These are phyloP conservation scores for Cladosporium sp. DNA, from an alignment of 2,329 filamentous ascomycete genomes.

Conservation along the genomic window DNA sequence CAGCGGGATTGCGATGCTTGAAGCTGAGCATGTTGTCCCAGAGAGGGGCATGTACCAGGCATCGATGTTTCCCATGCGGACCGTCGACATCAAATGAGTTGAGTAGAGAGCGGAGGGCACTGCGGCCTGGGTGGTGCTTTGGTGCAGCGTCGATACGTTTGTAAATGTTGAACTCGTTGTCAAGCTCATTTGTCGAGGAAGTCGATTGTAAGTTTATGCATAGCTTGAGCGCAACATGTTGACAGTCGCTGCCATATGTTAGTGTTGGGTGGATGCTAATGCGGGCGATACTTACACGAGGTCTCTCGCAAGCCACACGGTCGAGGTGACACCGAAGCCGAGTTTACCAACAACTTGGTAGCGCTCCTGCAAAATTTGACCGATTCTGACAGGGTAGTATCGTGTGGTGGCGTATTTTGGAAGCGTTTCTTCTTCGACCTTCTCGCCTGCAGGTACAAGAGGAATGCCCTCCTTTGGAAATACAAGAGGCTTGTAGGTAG, in stretches of 20 bases:
- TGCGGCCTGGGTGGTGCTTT: background rate
- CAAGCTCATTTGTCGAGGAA: background rate
- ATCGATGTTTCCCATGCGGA: background rate
- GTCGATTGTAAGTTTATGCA: background rate
- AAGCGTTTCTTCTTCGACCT: constrained; percentile 28
- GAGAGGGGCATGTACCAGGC: background rate
- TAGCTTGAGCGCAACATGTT: background rate
- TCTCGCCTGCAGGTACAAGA: background rate
- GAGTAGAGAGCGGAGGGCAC: background rate
- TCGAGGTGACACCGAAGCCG: constrained; percentile 40
- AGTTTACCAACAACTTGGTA: constrained; percentile 42
- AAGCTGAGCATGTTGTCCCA: background rate
- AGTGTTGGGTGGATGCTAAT: background rate
- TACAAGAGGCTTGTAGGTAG: background rate
- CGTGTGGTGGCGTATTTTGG: constrained; percentile 24
- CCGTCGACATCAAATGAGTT: background rate
- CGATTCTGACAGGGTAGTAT: constrained; percentile 37
- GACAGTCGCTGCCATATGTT: background rate
- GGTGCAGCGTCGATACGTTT: background rate
- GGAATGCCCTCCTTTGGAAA: background rate
- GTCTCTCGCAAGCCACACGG: constrained; percentile 42
- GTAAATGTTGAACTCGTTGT: background rate
- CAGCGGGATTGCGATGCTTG: background rate
- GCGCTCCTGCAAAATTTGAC: constrained; percentile 30
- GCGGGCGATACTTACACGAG: background rate